Evolutionary conservation across 139 green algal genomes (phyloP), one percentile per base, ranked within the genome.

Genomic region (Haematococcus sp.): DNA sequence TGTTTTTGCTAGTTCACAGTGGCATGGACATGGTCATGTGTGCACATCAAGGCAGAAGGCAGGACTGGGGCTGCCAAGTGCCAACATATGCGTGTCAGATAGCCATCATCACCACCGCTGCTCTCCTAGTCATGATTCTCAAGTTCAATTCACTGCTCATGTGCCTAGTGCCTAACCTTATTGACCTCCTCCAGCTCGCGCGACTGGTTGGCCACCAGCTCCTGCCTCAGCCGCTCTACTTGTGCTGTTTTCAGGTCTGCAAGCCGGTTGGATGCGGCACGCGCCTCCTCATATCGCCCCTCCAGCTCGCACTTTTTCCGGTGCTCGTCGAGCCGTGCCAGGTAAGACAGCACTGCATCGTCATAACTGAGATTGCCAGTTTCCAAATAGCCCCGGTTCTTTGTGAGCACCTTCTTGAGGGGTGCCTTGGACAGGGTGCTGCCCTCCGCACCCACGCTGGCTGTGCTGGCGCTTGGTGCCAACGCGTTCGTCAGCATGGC

Each of bases 241-340:
- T 86, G 80, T n/a, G 76, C 71, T 25, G 80, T 86, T 23, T 71
- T 68, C 17, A 86, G 68, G 34, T 82, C 76, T 44, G 68, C 76
- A 40, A 86, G 67, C 3, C 80, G 33, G 23, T 52, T 65, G 2
- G 75, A 22, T 20, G 80, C 75, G 17, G 76, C 72, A 3, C 35
- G 30, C 25, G 79, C 79, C 34, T 85, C 79, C 27, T 66, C 40
- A 64, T 86, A 86, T n/a, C 80, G 30, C 44, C 80, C 75, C n/a
- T 86, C 80, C 0, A 27, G 22, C 68, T 82, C 80, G 61, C 78
- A 84, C 34, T 66, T 71, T 40, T 70, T 74, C 3, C 79, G 32
- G 65, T 84, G 82, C 46, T 85, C 74, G n/a, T 87, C 74, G 19
- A 87, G 82, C 43, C 80, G 80, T 1, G 15, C 0, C 28, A 87